These are phyloP conservation scores for Detonula confervacea DNA, from an alignment of 352 stramenopile genomes.

Conservation along the genomic window DNA sequence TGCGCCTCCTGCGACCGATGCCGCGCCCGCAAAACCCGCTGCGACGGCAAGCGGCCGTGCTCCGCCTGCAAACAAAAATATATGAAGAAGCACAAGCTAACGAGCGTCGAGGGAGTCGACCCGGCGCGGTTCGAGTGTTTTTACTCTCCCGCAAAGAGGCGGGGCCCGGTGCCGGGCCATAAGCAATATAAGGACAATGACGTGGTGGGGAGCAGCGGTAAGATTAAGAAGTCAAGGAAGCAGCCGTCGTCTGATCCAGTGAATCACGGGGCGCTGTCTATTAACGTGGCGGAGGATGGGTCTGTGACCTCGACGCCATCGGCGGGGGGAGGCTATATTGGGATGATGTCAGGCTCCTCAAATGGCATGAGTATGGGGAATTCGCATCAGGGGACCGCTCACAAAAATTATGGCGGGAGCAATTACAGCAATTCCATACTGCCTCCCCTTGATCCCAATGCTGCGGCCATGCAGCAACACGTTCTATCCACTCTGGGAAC, in stretches of 20 bases:
- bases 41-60: conserved; percentile 75
- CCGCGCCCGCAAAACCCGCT: conserved; percentile 79
- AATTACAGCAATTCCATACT: conserved; percentile 1
- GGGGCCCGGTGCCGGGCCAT: conserved; percentile 74
- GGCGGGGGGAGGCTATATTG: not conserved
- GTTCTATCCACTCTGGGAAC: conserved; percentile 41
- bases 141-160: conserved; percentile 77
- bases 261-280: not conserved
- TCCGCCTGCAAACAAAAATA: conserved; percentile 72
- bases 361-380: conserved; percentile 3
- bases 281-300: not conserved
- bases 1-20: conserved; percentile 83
- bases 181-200: conserved; percentile 14
- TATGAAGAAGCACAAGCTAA: conserved; percentile 80
- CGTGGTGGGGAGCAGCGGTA: not conserved
- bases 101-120: conserved; percentile 64
- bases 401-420: not conserved
- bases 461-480: conserved; percentile 38
- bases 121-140: conserved; percentile 61
- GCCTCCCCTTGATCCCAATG: conserved; percentile 24
- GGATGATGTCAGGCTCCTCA: not conserved
- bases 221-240: not conserved
- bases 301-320: not conserved
- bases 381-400: not conserved
- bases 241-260: not conserved